These are phyloP conservation scores for Vigna hirtella DNA, from an alignment of 306 rosid species.

Conservation along the genomic window DNA sequence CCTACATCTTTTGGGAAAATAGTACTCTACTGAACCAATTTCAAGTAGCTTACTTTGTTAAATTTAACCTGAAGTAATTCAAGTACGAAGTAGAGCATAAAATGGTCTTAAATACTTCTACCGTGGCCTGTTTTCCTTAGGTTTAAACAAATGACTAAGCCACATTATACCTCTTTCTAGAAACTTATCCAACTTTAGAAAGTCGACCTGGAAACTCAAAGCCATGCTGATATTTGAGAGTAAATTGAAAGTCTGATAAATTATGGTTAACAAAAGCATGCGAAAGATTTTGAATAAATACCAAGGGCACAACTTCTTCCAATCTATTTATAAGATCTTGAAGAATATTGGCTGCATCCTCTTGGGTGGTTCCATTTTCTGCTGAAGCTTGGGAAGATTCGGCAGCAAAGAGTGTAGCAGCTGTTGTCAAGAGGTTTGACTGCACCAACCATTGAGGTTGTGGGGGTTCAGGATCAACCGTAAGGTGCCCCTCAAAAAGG, in stretches of 20 bases:
- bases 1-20: conserved; percentile 3
- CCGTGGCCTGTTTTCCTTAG: conserved; percentile 13
- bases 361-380: conserved; percentile 47
- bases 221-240: conserved; percentile 13
- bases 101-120: conserved; percentile 15
- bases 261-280: background rate
- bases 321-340: conserved; percentile 71
- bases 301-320: conserved; percentile 74
- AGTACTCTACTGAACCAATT: conserved; percentile 28
- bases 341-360: conserved; percentile 59
- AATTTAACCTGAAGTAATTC: conserved; percentile 21
- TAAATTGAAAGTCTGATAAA: conserved; percentile 1
- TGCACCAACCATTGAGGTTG: conserved; percentile 94
- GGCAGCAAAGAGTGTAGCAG: conserved; percentile 69
- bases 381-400: conserved; percentile 69
- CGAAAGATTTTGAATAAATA: conserved; percentile 39
- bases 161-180: conserved; percentile 19
- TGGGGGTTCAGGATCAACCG: conserved; percentile 91
- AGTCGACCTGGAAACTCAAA: conserved; percentile 36
- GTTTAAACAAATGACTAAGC: conserved; percentile 41
- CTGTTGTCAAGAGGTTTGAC: conserved; percentile 71
- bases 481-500: conserved; percentile 96
- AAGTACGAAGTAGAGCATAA: conserved; percentile 26
- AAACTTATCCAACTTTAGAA: conserved; percentile 29
- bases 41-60: conserved; percentile 26